Base-by-base conservation (phyloP, 1,284 basidiomycete genomes). In the Mycena citricolor region DNA sequence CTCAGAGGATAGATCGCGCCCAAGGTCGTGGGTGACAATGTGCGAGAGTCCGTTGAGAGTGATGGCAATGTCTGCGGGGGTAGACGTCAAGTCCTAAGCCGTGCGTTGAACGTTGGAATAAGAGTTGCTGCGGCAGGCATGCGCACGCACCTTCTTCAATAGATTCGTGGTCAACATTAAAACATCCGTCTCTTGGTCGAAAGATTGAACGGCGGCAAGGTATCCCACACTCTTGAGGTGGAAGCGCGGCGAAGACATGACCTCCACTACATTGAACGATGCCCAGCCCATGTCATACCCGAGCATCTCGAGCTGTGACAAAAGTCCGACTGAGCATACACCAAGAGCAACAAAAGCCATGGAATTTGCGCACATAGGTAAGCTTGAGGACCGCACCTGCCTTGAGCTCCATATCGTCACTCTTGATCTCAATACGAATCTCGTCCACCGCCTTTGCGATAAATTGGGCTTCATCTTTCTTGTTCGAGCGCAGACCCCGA, bases 161-260 rank as follows among this genome's bases (percentile, higher is more conserved):
- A 95, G 74, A 67, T 99, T 99, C 8, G 97, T 97, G 0, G 95
- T 97, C 33, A 99, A 79, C 76, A 99, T 97, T 17, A 98, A 81
- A 28, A 99, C 95, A 57, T 99, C 95, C 0, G 94, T 98, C 50
- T 97, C 91, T 52, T 91, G 81, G 22, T 86, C 79, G 64, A 99
- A 99, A 1, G 93, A 94, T 64, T 97, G 91, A 0, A 81, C 76
- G 1, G 97, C 94, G 1, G 90, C 97, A 12, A 99, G 83, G 67
- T 99, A 99, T 12, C 97, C 97, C 32, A 98, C 86, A 30, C 85
- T 85, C 74, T 99, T 99, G 55, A 97, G 76, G 66, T 98, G 93
- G 57, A 87, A 84, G 58, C 85, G 85, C 2, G 88, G 73, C 2
- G 91, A 94, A 22, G 93, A 94, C 97, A 99, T 99, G 59, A 95